Evolutionary conservation across 2,329 filamentous ascomycete species (phyloP).

Genomic region (Tolypocladium paradoxum): DNA sequence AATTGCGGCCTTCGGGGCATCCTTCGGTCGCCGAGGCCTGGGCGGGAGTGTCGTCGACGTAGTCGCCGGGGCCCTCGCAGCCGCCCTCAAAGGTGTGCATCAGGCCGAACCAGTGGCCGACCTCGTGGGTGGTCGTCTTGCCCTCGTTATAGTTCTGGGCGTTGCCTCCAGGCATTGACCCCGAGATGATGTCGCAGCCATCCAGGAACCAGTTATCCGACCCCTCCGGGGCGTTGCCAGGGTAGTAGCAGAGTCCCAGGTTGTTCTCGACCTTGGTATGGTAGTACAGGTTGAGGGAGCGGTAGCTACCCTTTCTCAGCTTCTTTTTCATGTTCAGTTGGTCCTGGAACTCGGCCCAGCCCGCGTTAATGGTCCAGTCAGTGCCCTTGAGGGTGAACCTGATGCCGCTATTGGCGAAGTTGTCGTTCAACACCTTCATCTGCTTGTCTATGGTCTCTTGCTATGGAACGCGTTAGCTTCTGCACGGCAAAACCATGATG

Average conservation of each 20-base stretch:
- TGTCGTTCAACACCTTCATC: conserved; percentile 10
- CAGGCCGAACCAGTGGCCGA: conserved; percentile 38
- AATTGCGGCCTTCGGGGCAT: conserved; percentile 25
- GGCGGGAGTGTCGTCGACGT: conserved; percentile 29
- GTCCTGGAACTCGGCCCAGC: not conserved
- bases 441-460: not conserved
- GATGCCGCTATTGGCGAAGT: conserved; percentile 26
- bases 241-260: conserved; percentile 26
- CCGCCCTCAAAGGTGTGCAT: conserved; percentile 36
- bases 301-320: conserved; percentile 30
- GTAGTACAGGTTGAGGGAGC: conserved; percentile 37
- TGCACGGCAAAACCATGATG: no score
- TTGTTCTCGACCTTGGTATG: no score
- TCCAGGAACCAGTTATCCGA: conserved; percentile 23
- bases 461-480: no score
- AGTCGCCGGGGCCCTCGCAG: conserved; percentile 24
- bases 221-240: conserved; percentile 16
- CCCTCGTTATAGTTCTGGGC: conserved; percentile 16
- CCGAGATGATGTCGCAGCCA: conserved; percentile 27
- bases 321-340: conserved; percentile 32
- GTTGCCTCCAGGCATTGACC: conserved; percentile 25
- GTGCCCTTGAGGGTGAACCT: conserved; percentile 29
- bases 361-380: conserved; percentile 6
- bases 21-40: conserved; percentile 20
- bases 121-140: conserved; percentile 27